Conservation (phyloP, 2,329 filamentous ascomycete genomes). For the Thelonectria discophora region DNA sequence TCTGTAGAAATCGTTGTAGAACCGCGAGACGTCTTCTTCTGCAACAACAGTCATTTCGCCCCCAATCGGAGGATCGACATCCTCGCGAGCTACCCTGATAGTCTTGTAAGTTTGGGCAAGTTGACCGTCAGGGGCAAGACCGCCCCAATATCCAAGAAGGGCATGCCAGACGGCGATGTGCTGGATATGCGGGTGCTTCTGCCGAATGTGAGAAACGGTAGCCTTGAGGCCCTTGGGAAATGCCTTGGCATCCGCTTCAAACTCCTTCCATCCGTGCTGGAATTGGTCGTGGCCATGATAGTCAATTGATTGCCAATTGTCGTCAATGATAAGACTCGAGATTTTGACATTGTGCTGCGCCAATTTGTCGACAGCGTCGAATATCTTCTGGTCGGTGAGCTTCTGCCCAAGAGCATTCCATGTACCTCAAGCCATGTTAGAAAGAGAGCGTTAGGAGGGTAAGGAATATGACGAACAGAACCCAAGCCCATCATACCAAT, state of each 20-base stretch:
- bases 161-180: slow-evolving; percentile 97
- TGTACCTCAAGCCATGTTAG: slow-evolving; percentile 63
- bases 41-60: slow-evolving; percentile 78
- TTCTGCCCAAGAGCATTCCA: slow-evolving; percentile 93
- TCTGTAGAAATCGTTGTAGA: slow-evolving; percentile 91
- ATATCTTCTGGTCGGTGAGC: slow-evolving; percentile 81
- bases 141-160: slow-evolving; percentile 89
- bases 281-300: slow-evolving; percentile 60
- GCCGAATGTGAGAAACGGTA: slow-evolving; percentile 73
- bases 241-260: slow-evolving; percentile 81
- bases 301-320: slow-evolving; percentile 90
- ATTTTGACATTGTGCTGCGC: slow-evolving; percentile 78
- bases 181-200: slow-evolving; percentile 74
- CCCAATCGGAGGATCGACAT: slow-evolving; percentile 59
- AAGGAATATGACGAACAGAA: slow-evolving; percentile 70
- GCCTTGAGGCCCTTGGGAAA: slow-evolving; percentile 85
- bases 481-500: slow-evolving; percentile 91
- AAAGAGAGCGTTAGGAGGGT: neutral
- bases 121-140: slow-evolving; percentile 77
- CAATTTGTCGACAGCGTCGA: slow-evolving; percentile 77
- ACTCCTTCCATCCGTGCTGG: slow-evolving; percentile 76
- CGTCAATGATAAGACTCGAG: slow-evolving; percentile 91
- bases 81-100: slow-evolving; percentile 62
- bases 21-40: slow-evolving; percentile 74
- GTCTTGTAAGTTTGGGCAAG: slow-evolving; percentile 85